phyloP scores from a whole-genome alignment of 2,329 filamentous ascomycete genomes.

The Ascochyta clinopodiicola region DNA sequence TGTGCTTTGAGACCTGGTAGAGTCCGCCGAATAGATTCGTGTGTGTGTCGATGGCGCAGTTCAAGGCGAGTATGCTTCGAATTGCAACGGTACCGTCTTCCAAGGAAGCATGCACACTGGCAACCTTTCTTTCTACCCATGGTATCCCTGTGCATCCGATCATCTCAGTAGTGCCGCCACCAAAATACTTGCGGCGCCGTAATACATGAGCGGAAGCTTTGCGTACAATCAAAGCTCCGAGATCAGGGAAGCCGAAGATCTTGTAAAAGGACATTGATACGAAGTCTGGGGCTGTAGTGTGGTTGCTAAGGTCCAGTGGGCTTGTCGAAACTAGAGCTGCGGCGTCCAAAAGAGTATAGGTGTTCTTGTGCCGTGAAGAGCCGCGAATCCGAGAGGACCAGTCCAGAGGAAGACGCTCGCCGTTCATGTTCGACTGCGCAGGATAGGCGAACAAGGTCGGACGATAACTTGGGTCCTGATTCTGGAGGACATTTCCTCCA shows the following conservation, averaged over 20 bases:
- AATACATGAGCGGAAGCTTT: slow-evolving; percentile 67
- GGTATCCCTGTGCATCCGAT: slow-evolving; percentile 59
- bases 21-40: slow-evolving; percentile 64
- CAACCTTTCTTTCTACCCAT: slow-evolving; percentile 63
- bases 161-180: slow-evolving; percentile 69
- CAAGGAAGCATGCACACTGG: slow-evolving; percentile 64
- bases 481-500: background rate
- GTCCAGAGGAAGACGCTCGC: slow-evolving; percentile 71
- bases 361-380: slow-evolving; percentile 50
- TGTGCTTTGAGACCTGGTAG: slow-evolving; percentile 65
- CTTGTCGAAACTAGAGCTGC: slow-evolving; percentile 70
- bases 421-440: slow-evolving; percentile 92
- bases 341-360: slow-evolving; percentile 74
- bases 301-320: slow-evolving; percentile 63
- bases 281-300: slow-evolving; percentile 76
- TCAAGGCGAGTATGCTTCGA: slow-evolving; percentile 68
- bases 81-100: slow-evolving; percentile 73
- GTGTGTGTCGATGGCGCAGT: slow-evolving; percentile 65
- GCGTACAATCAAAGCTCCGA: slow-evolving; percentile 83
- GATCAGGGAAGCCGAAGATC: slow-evolving; percentile 91
- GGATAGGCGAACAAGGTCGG: slow-evolving; percentile 74
- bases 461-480: slow-evolving; percentile 19
- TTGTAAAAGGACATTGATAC: slow-evolving; percentile 89
- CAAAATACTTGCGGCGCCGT: slow-evolving; percentile 67
- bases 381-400: slow-evolving; percentile 55